Conservation (phyloP, 1,284 basidiomycete genomes). For the Clitocybe nebularis region DNA sequence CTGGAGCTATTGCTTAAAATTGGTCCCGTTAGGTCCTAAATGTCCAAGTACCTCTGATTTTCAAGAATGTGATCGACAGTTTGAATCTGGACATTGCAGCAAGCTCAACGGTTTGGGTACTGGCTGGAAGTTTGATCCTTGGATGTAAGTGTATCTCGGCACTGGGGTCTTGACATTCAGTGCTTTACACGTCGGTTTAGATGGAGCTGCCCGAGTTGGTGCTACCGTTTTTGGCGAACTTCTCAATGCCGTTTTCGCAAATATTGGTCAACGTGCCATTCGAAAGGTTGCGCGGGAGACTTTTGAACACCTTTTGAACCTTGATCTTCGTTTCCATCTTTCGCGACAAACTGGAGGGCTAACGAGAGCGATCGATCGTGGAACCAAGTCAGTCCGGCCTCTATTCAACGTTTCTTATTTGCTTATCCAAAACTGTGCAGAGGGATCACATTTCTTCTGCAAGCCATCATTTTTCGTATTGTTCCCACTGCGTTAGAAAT, state of each 20-base stretch:
- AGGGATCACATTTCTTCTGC: conserved; percentile 94
- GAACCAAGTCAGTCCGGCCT: conserved; percentile 72
- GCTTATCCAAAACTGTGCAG: conserved; percentile 45
- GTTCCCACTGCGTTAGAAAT: conserved; percentile 96
- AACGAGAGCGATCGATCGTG: conserved; percentile 94
- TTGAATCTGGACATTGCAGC: conserved; percentile 83
- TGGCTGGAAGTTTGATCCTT: conserved; percentile 85
- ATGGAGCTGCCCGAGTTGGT: conserved; percentile 87
- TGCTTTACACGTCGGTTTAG: conserved; percentile 37
- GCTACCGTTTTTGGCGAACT: conserved; percentile 90
- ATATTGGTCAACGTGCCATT: conserved; percentile 92
- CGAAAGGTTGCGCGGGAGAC: conserved; percentile 92
- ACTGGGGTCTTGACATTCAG: neutral
- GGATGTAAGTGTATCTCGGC: conserved; percentile 66
- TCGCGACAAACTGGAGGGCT: conserved; percentile 93
- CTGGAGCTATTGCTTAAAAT: neutral
- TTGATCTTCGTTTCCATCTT: conserved; percentile 93
- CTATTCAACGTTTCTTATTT: neutral
- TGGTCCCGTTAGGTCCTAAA: conserved; percentile 66
- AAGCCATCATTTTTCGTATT: conserved; percentile 93
- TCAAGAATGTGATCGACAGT: conserved; percentile 89
- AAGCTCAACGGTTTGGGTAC: conserved; percentile 82
- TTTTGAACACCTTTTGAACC: conserved; percentile 87
- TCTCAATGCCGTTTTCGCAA: conserved; percentile 94
- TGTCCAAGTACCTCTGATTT: conserved; percentile 95